Evolutionary conservation across 441 rosid genomes (phyloP), one percentile per base, ranked within the genome.

Genomic region (Dalechampia spathulata): DNA sequence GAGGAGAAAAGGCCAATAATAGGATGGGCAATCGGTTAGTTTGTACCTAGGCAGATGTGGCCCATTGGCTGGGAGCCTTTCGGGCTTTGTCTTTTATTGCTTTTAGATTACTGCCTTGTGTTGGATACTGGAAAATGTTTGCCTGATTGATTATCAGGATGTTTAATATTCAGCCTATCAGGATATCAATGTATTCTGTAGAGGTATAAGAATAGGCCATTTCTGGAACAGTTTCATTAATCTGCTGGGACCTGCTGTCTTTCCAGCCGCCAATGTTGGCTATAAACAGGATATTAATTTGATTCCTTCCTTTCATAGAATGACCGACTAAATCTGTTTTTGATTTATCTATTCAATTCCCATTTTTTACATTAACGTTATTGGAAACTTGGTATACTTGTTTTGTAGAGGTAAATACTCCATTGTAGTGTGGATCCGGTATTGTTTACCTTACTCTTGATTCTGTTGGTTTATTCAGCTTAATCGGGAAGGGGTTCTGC

Each of bases 401-500:
- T n/a, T n/a, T n/a, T n/a, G n/a, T n/a, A n/a, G n/a, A n/a, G n/a
- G n/a, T n/a, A n/a, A n/a, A 27, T 46, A 25, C 16, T 26, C 55
- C 38, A 7, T 23, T 3, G 34, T 30, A 8, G 34, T 30, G 4
- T 30, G 4, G 13, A 6, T 36, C 5, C 39, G 9, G 47, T 13
- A 3, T 30, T 48, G 49, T 23, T 16, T 16, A 20, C 57, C 68
- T 70, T 54, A 58, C 41, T 28, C 14, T 40, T 37, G 38, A 22
- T n/a, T 55, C 53, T 36, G 27, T 52, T 69, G 41, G 43, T 55
- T 63, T 72, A 7, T 64, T 81, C 81, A 92, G 96, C 83, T 89
- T 23, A 86, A 78, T 14, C 76, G 79, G 62, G 95, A 86, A 13
- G 95, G 96, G 13, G 94, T 92, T 58, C 55, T 92, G 72, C 95